phyloP scores from a whole-genome alignment of 75 land plant genomes.

The Selaginella moellendorffii region DNA sequence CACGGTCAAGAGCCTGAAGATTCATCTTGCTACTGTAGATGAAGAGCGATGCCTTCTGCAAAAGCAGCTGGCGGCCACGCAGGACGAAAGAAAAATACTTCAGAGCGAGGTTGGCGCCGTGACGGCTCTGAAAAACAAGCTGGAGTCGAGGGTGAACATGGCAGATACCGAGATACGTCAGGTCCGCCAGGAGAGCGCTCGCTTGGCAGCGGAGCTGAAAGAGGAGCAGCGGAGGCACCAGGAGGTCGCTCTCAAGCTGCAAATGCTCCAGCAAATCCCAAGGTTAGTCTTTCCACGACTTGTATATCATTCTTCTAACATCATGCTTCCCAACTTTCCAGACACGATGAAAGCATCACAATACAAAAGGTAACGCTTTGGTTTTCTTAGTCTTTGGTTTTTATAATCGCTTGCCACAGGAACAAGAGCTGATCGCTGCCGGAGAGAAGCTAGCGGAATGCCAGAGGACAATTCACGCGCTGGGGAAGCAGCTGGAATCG shows the following conservation, averaged over 20 bases:
- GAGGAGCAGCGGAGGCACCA: neutral
- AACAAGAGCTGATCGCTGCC: conserved; percentile 43
- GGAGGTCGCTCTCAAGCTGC: neutral
- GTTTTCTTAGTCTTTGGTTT: neutral
- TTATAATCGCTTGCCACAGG: conserved; percentile 25
- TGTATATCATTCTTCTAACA: neutral
- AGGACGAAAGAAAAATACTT: neutral
- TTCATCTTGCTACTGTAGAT: neutral
- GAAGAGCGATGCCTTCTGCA: neutral
- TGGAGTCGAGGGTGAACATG: neutral
- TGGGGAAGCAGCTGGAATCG: conserved; percentile 45
- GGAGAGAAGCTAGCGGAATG: conserved; percentile 62
- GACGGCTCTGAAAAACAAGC: neutral
- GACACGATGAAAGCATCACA: neutral
- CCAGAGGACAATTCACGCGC: conserved; percentile 50
- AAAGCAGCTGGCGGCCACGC: neutral
- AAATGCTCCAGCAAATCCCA: neutral
- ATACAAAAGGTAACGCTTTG: neutral
- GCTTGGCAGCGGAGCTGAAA: neutral
- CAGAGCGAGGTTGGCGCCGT: neutral
- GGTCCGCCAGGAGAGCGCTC: neutral
- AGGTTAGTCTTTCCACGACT: neutral
- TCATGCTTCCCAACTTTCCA: neutral
- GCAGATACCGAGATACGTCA: neutral
- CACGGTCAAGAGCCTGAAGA: neutral